Evolutionary conservation across 2,329 filamentous ascomycete species (phyloP).

Genomic region (Ustilaginoidea virens): DNA sequence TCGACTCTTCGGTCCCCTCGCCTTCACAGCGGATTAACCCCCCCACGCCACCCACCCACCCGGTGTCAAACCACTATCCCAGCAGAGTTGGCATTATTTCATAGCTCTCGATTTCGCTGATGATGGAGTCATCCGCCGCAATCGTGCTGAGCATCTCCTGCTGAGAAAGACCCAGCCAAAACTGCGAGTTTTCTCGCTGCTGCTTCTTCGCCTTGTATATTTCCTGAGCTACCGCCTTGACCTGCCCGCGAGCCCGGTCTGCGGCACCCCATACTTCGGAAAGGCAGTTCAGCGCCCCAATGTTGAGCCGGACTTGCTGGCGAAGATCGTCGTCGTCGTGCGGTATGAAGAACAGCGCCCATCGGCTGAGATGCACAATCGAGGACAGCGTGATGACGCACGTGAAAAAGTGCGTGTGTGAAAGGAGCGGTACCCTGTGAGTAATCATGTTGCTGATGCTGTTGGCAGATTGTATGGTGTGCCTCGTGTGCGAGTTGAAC

Average conservation of each 20-base stretch:
- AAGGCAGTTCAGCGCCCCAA: conserved; percentile 56
- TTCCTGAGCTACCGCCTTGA: conserved; percentile 65
- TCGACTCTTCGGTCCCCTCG: too few species aligned
- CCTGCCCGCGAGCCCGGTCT: conserved; percentile 51
- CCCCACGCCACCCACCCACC: too few species aligned
- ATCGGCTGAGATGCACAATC: conserved; percentile 69
- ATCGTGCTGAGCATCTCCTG: conserved; percentile 40
- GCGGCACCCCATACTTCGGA: conserved; percentile 61
- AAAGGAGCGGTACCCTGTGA: conserved; percentile 53
- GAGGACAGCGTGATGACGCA: conserved; percentile 66
- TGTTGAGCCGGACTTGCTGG: conserved; percentile 65
- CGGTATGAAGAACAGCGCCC: conserved; percentile 46
- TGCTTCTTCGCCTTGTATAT: conserved; percentile 47
- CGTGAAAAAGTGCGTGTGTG: conserved; percentile 73
- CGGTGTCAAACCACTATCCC: conserved; percentile 3
- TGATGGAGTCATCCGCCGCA: conserved; percentile 41
- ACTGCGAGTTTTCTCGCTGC: conserved; percentile 33
- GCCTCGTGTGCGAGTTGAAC: conserved; percentile 57
- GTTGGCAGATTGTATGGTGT: conserved; percentile 65
- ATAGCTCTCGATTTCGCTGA: conserved; percentile 36
- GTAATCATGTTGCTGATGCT: conserved; percentile 62
- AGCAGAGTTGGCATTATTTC: conserved; percentile 9
- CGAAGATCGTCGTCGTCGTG: conserved; percentile 51
- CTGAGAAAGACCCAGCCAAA: conserved; percentile 39
- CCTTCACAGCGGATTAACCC: too few species aligned